Conservation (phyloP, 2,329 filamentous ascomycete species). For the Polychaeton citri region DNA sequence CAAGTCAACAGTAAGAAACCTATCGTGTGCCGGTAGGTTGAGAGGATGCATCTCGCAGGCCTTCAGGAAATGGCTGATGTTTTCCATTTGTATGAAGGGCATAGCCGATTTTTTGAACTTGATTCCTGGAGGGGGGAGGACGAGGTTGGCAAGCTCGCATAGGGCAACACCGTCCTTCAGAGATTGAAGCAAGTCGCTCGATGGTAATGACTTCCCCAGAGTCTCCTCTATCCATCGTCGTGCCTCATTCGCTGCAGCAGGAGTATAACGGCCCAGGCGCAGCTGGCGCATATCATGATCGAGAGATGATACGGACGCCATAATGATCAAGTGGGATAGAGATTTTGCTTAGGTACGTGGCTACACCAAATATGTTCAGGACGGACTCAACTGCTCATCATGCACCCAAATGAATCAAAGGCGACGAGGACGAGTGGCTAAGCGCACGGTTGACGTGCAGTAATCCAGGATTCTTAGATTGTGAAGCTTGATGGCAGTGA, state of each 20-base stretch:
- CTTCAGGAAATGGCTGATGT: conserved; percentile 88
- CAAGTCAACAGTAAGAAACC: conserved; percentile 92
- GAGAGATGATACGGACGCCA: conserved; percentile 87
- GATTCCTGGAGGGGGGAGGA: conserved; percentile 60
- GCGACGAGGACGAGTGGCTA: too few species aligned
- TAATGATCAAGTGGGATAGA: conserved; percentile 34
- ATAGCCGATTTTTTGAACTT: conserved; percentile 85
- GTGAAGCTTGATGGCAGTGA: too few species aligned
- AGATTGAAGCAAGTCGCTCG: conserved; percentile 66
- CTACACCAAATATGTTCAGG: too few species aligned
- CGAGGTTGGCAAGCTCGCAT: conserved; percentile 85
- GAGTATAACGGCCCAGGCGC: conserved; percentile 87
- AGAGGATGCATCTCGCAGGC: conserved; percentile 77
- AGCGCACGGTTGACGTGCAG: too few species aligned
- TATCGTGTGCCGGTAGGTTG: conserved; percentile 81
- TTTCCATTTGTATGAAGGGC: conserved; percentile 99
- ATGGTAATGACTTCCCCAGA: conserved; percentile 58
- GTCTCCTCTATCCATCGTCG: conserved; percentile 74
- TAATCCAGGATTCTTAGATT: too few species aligned
- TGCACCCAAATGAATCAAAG: too few species aligned
- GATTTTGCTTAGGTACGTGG: too few species aligned
- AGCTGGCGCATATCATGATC: conserved; percentile 92
- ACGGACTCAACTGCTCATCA: too few species aligned
- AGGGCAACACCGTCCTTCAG: conserved; percentile 85
- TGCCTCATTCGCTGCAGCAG: conserved; percentile 74